Base-by-base conservation (phyloP, 768 basidiomycete genomes). In the Sistotremastrum suecicum region DNA sequence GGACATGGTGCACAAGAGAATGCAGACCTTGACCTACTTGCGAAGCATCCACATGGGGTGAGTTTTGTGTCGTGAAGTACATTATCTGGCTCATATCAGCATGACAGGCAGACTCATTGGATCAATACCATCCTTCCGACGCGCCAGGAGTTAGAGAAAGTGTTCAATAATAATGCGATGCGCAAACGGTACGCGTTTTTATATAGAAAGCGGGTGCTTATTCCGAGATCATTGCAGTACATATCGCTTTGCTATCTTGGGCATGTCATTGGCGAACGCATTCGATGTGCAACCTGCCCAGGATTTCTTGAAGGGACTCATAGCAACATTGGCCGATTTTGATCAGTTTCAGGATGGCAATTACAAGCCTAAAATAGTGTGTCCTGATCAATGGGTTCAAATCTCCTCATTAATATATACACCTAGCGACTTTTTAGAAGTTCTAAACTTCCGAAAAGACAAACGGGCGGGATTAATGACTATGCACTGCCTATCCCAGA, bases 1-100 rank as follows among this genome's bases (percentile, higher is more conserved):
- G 45, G 84, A 84, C 55, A 65, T 86, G 42, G 75, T 89, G 6
- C 78, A 82, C 66, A 90, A 88, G 67, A 70, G 89, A 50, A 81
- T 90, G 46, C 71, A 84, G 55, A 87, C 87, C 20, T 66, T 90
- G 53, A 88, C 83, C 0, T 90, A 91, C 59, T 68, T 90, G 60
- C 73, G 84, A 52, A 85, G 77, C 54, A 80, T 87, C 33, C 83
- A 89, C 52, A 85, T 89, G 62, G 89, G 89, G 83, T 88, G 51
- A 8, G 43, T 51, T 37, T 7, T 31, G 37, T 38, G 5, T 28
- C 34, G 34, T 12, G 47, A 34, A 5, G 40, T 45, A 8, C 43
- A 53, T 39, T 51, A 32, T 34, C 12, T 36, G 37, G 3, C 39
- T 48, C 6, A 33, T 31, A 3, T 30, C 43, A n/a, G 37, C 37